Evolutionary conservation across 371 early-diverging fungal genomes (phyloP), one percentile per base, ranked within the genome.

Genomic region (Zychaea mexicana): DNA sequence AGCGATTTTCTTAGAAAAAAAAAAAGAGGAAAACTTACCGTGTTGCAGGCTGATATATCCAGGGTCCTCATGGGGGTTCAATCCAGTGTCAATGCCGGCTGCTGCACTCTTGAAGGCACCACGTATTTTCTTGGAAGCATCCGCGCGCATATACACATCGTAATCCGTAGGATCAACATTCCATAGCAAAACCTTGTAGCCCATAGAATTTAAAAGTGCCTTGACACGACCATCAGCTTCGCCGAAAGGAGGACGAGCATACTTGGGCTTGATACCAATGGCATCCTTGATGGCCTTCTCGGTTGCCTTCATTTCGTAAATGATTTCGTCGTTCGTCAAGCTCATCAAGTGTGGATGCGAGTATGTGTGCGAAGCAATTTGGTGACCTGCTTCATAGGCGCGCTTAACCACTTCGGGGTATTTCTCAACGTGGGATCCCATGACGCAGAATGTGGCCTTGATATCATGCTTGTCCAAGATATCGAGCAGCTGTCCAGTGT

Each of bases 371-470:
- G 78, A 79, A 0, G 77, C 82, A 26, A 86, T 81, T 28, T 82
- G 81, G 42, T 86, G 87, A 2, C 87, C 87, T 13, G 75, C 64
- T n/a, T 73, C 64, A 57, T 69, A 82, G 4, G 77, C 82, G 12
- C 85, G 71, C 36, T 72, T 73, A 19, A 84, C 49, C 17, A 80
- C 49, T 3, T 64, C 65, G 9, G 72, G 70, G 53, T 68, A 75
- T 28, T 68, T 56, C 22, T 69, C 54, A 33, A 77, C 78, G 52
- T 76, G 69, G 7, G 71, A 57, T 6, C 92, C 92, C 72, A 88
- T 85, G 21, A 90, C 70, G 65, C 89, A 92, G 65, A 91, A 92
- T 0, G 92, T 93, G 1, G 84, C 90, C 59, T 83, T 88, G 57
- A 83, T 73, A 17, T 77, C 65, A 10, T 72, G 47, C 7, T 63